A percentile compares a stretch with the other conserved stretches of the same genome.
Evolutionary conservation across 2,329 filamentous ascomycete species (phyloP).

Genomic region (Aspergillus pseudoterreus): DNA sequence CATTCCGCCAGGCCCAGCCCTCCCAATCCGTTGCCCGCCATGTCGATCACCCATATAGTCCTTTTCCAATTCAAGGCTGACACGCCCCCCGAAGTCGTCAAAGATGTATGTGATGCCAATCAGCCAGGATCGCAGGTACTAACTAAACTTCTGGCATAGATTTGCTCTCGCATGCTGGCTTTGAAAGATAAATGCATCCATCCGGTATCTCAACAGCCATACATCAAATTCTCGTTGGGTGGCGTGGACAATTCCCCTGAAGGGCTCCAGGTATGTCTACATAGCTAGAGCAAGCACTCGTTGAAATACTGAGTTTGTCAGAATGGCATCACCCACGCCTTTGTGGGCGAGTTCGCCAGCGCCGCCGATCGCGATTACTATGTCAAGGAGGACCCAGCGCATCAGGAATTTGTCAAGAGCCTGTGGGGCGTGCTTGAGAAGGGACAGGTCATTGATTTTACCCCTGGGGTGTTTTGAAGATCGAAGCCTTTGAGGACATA

Average conservation of each 20-base stretch:
- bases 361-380: conserved; percentile 67
- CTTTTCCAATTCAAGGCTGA: conserved; percentile 62
- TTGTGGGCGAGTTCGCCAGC: conserved; percentile 64
- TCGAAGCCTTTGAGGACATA: too few species aligned
- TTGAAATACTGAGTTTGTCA: not conserved
- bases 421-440: conserved; percentile 29
- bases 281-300: not conserved
- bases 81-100: conserved; percentile 47
- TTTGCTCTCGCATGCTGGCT: conserved; percentile 54
- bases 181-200: conserved; percentile 59
- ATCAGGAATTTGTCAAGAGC: conserved; percentile 56
- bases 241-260: conserved; percentile 62
- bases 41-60: conserved; percentile 62
- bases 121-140: not conserved
- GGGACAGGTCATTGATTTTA: conserved; percentile 36
- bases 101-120: conserved; percentile 48
- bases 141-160: conserved; percentile 33
- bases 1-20: not conserved
- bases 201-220: conserved; percentile 55
- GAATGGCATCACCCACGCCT: conserved; percentile 65
- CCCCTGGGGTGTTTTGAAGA: conserved; percentile 19
- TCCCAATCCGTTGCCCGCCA: not conserved
- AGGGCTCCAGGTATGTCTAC: conserved; percentile 52
- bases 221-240: conserved; percentile 57
- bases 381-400: conserved; percentile 60